Evolutionary conservation across 495 filamentous ascomycete genomes (phyloP), one percentile per base, ranked within the genome.

Genomic region (Aspergillus nanangensis): DNA sequence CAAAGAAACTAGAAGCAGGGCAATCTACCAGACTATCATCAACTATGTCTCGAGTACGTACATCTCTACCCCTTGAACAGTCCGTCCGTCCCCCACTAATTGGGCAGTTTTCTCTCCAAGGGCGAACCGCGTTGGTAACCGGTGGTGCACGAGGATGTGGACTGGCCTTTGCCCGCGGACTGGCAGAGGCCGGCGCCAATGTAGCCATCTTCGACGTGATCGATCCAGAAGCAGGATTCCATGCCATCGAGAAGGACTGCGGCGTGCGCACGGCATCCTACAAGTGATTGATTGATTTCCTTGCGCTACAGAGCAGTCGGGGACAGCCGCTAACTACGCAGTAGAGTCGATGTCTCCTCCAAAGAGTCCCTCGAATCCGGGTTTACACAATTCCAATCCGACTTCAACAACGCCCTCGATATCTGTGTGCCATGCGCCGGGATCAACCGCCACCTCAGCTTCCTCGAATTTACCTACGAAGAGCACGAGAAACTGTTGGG

Each of bases 141-240:
- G 90, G 90, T 22, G 87, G 86, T 18, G 88, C 87, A 8, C 72
- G 90, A 34, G 90, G 89, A 23, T 90, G 91, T 41, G 90, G 90
- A 0, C 76, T 86, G 50, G 77, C 86, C 4, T 88, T 91, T 59
- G 85, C 84, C 11, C 57, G 89, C 25, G 87, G 81, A 2, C 69
- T 94, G 2, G 90, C 90, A 31, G 88, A 93, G 71, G 87, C 84
- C 44, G 89, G 90, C 13, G 89, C 90, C 36, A 81, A 94, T 57
- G 75, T 93, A 27, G 69, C 92, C 20, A 74, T 94, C 33, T 76
- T 93, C 29, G 71, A 76, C 41, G 45, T 74, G 3, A 63, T 71
- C 53, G 46, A 54, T 27, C 63, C 54, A 1, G 60, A 51, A 2
- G 37, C 38, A 5, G 46, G 22, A 19, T 72, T 72, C 45, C 22